Conservation (phyloP, 176 grass and related monocot genomes). For the Bonia amplexicaulis region DNA sequence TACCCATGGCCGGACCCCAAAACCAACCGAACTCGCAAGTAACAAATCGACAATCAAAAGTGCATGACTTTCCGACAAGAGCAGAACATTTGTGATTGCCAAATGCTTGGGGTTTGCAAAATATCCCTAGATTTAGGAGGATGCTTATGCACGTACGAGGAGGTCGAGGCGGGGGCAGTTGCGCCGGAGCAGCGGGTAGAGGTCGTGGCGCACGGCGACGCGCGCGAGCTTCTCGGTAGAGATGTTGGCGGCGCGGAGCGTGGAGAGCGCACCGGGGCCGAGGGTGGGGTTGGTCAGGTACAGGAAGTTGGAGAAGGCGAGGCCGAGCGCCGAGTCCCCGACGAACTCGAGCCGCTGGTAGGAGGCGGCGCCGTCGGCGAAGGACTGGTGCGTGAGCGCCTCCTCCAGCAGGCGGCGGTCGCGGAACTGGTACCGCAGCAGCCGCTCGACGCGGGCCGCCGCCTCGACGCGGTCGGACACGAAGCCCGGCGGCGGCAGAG, state of each 20-base stretch:
- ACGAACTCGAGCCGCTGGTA: conserved; percentile 88
- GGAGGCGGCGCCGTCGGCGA: neutral
- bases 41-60: neutral
- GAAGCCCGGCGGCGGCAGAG: conserved; percentile 16
- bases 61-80: neutral
- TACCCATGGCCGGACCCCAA: neutral
- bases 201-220: conserved; percentile 50
- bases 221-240: conserved; percentile 78
- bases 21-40: neutral
- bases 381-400: conserved; percentile 75
- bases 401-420: conserved; percentile 51
- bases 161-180: conserved; percentile 58
- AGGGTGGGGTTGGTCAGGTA: conserved; percentile 46
- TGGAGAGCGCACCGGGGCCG: conserved; percentile 47
- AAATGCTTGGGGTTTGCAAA: neutral
- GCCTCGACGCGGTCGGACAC: conserved; percentile 19
- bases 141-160: conserved; percentile 13
- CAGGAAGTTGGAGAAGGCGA: conserved; percentile 56
- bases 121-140: neutral
- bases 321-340: conserved; percentile 57
- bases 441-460: conserved; percentile 30
- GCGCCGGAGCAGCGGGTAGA: conserved; percentile 57
- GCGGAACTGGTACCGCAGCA: conserved; percentile 57
- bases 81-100: neutral
- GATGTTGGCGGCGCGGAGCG: conserved; percentile 63